A percentile compares a stretch with the other conserved stretches of the same genome.
phyloP scores from a whole-genome alignment of 164 flowering plant species.

The Sedum album region DNA sequence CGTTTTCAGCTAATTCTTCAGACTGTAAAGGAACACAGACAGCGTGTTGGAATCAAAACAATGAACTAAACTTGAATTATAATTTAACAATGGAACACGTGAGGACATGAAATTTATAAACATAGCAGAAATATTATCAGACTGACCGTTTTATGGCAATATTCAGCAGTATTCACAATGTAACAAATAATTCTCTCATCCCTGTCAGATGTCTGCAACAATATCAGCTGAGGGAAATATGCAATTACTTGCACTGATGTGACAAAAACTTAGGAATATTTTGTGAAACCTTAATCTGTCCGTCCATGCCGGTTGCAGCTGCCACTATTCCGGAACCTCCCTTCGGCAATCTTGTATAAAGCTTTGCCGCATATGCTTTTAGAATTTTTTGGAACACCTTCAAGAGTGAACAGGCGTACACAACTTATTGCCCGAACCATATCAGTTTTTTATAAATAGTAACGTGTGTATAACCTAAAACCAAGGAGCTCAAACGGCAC shows the following conservation, averaged over 20 bases:
- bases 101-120: neutral
- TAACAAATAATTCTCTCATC: conserved; percentile 87
- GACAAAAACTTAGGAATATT: conserved; percentile 4
- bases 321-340: conserved; percentile 95
- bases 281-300: conserved; percentile 77
- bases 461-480: no score
- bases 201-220: conserved; percentile 71
- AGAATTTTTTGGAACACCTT: conserved; percentile 88
- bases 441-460: neutral
- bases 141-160: conserved; percentile 91
- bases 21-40: conserved; percentile 31
- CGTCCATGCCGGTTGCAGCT: conserved; percentile 97
- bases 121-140: neutral
- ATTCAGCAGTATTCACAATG: conserved; percentile 92
- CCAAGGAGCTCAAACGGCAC: no score
- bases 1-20: conserved; percentile 90
- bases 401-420: neutral
- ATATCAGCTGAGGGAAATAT: conserved; percentile 9
- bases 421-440: neutral
- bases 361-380: conserved; percentile 84
- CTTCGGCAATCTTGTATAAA: conserved; percentile 75
- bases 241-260: neutral
- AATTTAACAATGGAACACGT: neutral
- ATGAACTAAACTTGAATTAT: neutral
- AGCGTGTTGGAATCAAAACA: neutral